Conservation (phyloP, 2,329 filamentous ascomycete genomes). For the Colletotrichum navitas region DNA sequence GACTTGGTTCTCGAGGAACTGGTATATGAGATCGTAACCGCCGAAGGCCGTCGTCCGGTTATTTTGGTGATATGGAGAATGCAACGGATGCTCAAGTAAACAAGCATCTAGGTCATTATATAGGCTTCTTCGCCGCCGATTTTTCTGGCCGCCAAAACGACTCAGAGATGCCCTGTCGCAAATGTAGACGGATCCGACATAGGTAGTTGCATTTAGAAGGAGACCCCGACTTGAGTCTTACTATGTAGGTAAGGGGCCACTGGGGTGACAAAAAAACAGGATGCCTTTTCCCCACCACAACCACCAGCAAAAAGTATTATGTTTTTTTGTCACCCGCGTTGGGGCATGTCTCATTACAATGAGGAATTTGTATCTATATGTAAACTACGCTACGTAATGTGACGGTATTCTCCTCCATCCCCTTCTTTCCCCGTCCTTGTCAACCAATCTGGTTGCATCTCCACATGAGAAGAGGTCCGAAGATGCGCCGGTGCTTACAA, state of each 20-base stretch:
- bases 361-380: background rate
- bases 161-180: background rate
- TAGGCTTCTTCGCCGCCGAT: background rate
- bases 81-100: background rate
- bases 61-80: background rate
- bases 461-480: background rate
- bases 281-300: too few species aligned
- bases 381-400: background rate
- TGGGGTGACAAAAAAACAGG: too few species aligned
- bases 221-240: background rate
- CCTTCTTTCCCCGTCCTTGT: background rate
- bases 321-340: too few species aligned
- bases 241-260: too few species aligned
- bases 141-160: slow-evolving; percentile 3
- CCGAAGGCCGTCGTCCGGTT: background rate
- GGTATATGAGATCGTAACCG: background rate
- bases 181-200: background rate
- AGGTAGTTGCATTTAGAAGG: too few species aligned
- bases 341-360: background rate
- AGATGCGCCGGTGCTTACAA: slow-evolving; percentile 32
- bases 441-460: background rate
- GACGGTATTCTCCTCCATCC: background rate
- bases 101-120: background rate
- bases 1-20: background rate
- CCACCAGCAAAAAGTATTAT: too few species aligned